These are phyloP conservation scores for Alternaria viburni DNA, from an alignment of 2,329 filamentous ascomycete species.

Conservation along the genomic window DNA sequence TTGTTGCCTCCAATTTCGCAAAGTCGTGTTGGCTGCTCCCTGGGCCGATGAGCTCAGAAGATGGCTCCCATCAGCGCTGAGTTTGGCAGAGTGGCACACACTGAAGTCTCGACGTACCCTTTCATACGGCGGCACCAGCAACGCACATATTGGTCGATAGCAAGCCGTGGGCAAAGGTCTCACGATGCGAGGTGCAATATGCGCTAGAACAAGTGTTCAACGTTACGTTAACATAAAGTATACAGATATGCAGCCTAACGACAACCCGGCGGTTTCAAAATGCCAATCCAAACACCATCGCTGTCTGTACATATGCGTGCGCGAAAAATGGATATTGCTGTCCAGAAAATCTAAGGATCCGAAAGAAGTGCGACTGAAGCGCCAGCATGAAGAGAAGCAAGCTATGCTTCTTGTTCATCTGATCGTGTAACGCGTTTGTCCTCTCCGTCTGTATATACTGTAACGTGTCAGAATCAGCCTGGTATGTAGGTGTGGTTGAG, in stretches of 20 bases:
- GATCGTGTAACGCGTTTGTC: conserved; percentile 2
- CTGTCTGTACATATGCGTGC: background rate
- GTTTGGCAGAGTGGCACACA: background rate
- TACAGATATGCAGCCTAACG: background rate
- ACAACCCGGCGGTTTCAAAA: background rate
- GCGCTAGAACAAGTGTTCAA: background rate
- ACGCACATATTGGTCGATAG: background rate
- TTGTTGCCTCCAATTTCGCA: background rate
- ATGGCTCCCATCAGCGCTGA: background rate
- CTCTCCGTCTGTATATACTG: conserved; percentile 18
- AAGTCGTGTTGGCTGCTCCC: background rate
- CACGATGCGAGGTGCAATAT: background rate
- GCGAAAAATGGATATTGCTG: background rate
- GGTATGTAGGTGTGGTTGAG: too few relatives aligned
- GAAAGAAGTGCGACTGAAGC: background rate
- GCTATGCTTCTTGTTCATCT: conserved; percentile 8
- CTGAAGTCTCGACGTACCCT: background rate
- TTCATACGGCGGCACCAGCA: background rate
- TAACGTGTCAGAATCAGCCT: background rate
- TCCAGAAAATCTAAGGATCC: background rate
- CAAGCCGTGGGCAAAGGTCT: background rate
- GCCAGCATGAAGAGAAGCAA: background rate
- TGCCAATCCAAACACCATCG: background rate
- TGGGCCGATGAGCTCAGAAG: background rate
- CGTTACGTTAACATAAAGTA: background rate